Evolutionary conservation across 305 asterid species (phyloP), one percentile per base, ranked within the genome.

Genomic region (Plantago coronopus): DNA sequence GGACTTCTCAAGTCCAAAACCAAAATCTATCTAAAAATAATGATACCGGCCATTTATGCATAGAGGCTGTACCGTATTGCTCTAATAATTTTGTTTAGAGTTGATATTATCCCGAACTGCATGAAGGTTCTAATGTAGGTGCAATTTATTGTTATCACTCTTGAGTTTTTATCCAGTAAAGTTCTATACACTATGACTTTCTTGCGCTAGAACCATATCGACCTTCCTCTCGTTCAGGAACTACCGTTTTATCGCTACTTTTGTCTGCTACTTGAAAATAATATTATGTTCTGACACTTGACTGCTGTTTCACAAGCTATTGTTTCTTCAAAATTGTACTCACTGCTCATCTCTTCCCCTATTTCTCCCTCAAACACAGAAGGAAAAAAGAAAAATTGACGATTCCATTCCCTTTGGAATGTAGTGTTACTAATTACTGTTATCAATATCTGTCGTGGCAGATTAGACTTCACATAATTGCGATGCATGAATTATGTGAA

Each of bases 401-500:
- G 13, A 10, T 37, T 37, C 15, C 55, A 40, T 17, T 18, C 3
- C 1, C 17, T 57, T 53, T 68, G 16, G 54, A 23, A 58, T 54
- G 29, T 60, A 66, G 17, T 17, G 45, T 25, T 56, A 57, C 64
- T 74, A 55, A 69, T 51, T 37, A 7, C 29, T 74, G 50, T 48
- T 61, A 48, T 65, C 60, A 47, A 17, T n/a, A 17, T 54, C 66
- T 68, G 19, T 69, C 25, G 69, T 79, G 71, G 71, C 95, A 94
- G 99, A 94, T 94, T 69, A 85, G 97, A 74, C 96, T 94, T 78
- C 99, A 94, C 77, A 81, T 94, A 73, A 79, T 90, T 57, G 99
- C 95, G 73, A 94, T 94, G 99, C 99, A 94, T 17, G 99, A 94
- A 80, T 70, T 94, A 72, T 94, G 99, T 58, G 97, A 94, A 76